A percentile compares a stretch with the other conserved stretches of the same genome.
These are phyloP conservation scores for Cucurbita ficifolia DNA, from an alignment of 306 rosid genomes.

Conservation along the genomic window DNA sequence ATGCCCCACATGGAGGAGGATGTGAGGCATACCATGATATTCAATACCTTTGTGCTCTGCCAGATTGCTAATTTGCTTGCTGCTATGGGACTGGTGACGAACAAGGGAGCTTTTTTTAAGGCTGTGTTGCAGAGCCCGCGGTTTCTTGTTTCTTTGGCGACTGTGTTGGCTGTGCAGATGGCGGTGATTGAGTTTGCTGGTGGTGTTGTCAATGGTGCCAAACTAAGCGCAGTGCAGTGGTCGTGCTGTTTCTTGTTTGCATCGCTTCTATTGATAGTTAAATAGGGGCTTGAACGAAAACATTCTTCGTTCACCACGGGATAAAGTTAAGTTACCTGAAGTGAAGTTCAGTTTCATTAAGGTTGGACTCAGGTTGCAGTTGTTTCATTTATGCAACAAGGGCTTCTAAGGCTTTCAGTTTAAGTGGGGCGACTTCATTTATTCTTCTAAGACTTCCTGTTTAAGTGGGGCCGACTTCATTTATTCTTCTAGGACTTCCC, in stretches of 20 bases:
- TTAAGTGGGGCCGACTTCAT: too few species aligned
- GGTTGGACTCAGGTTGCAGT: too few species aligned
- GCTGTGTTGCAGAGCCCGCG: constrained; percentile 12
- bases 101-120: constrained; percentile 11
- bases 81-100: constrained; percentile 20
- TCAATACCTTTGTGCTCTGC: constrained; percentile 38
- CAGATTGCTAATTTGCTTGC: constrained; percentile 36
- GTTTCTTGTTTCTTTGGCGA: constrained; percentile 23
- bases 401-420: too few species aligned
- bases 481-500: too few species aligned
- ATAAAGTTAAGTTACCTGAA: too few species aligned
- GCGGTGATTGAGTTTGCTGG: constrained; percentile 25
- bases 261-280: too few species aligned
- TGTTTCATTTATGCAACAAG: too few species aligned
- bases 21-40: constrained; percentile 30
- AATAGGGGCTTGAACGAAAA: too few species aligned
- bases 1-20: constrained; percentile 4
- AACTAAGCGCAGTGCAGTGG: constrained; percentile 37
- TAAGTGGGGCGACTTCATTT: too few species aligned
- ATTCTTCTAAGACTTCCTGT: too few species aligned
- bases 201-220: constrained; percentile 9
- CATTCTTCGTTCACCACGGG: too few species aligned
- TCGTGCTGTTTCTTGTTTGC: constrained; percentile 26
- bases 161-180: constrained; percentile 27
- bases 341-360: too few species aligned